Evolutionary conservation across 495 filamentous ascomycete genomes (phyloP), one percentile per base, ranked within the genome.

Genomic region (Penicillium riverlandense): DNA sequence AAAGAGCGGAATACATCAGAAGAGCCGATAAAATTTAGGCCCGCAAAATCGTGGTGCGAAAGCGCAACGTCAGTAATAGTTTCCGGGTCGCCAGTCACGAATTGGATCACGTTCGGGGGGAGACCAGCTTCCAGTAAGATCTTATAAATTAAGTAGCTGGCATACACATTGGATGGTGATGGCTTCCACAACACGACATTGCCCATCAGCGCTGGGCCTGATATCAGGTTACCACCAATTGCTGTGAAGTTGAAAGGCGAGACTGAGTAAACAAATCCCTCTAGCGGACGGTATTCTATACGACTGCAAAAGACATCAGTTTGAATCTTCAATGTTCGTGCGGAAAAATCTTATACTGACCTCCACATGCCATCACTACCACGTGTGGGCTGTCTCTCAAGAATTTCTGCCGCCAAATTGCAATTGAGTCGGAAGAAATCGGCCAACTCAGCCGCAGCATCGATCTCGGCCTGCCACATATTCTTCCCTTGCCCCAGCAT

Each of bases 401-500:
- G 82, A 33, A 90, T 61, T 62, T 89, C 82, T 46, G 86, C 81
- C 10, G 85, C 86, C 55, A 78, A 88, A 49, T 83, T 74, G 45
- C 86, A 84, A 61, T 86, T 90, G 66, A 88, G 88, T 43, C 84
- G 77, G 42, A 96, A 72, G 67, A 97, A 97, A 60, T 97, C 90
- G 44, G 80, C 83, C 43, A 95, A 66, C 65, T 97, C 91, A 1
- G 91, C 90, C 2, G 90, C 90, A 14, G 90, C 82, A 66, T 97
- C 91, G 50, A 96, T 96, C 73, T 97, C 91, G 36, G 86, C 91
- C 61, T 97, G 91, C 89, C 90, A 96, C 13, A 86, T 85, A 59
- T 95, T 96, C 74, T 97, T 97, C 38, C 91, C 91, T 62, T 97
- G 91, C 28, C 91, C 91, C 8, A 95, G 71, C 77, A 97, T 96